Evolutionary conservation across 805 yeast genomes (phyloP), one percentile per base, ranked within the genome.

Genomic region (Schwanniomyces yamadae): DNA sequence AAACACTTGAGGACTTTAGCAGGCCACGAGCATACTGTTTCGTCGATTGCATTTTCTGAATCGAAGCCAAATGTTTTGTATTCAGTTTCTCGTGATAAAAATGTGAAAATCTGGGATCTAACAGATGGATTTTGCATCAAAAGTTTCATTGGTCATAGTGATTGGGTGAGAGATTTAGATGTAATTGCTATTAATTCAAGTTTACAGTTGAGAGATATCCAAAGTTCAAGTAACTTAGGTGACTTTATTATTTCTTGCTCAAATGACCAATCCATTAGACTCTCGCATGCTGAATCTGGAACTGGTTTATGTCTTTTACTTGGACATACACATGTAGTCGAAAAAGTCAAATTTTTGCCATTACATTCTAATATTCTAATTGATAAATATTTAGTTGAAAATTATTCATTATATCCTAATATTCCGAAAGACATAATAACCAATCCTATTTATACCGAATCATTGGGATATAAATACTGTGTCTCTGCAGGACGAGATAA

Each of bases 1-100:
- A 70, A 68, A 26, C 74, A 82, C 29, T 54, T 77, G 1, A 69
- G 87, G 23, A 78, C 88, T 1, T 59, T 90, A 15, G 62, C 80
- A 0, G 96, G 96, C 9, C 98, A 90, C 60, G 95, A 88, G 41
- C 96, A 90, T 55, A 77, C 93, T 1, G 79, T 90, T 0, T 84
- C 95, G 0, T 63, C 77, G 0, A 65, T 86, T 6, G 61, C 65
- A 10, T 81, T 84, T 52, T 70, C 78, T 13, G 58, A 52, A 3
- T 51, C 65, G 4, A 62, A 71, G 22, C 74, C 79, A 2, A 60
- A 63, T 18, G 66, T 66, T 11, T 52, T 82, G 12, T 75, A 80
- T 36, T 75, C 83, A 9, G 78, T 79, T 20, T 80, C 88, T 1
- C 63, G 90, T 39, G 91, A 84, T 50, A 67, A 65, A 6, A 54